Evolutionary conservation across 1,139 yeast species (phyloP).

Genomic region (Candida pseudoviswanathii): DNA sequence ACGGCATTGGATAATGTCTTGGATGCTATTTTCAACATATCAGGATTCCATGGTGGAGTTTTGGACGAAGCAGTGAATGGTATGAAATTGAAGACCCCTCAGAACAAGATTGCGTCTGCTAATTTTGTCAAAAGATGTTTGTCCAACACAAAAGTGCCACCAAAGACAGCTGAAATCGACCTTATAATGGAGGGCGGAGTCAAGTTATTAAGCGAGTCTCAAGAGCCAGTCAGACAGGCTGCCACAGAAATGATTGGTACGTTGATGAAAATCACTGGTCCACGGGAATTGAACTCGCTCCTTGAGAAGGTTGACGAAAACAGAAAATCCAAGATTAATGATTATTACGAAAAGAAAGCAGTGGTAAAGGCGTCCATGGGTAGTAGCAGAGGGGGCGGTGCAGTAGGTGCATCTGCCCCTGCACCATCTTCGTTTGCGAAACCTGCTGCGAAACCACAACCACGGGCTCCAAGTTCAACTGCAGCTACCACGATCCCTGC

Average conservation of each 20-base stretch:
- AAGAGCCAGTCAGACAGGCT: constrained; percentile 80
- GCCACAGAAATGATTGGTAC: constrained; percentile 83
- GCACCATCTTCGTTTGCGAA: constrained; percentile 13
- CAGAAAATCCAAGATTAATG: constrained; percentile 66
- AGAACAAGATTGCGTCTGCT: constrained; percentile 70
- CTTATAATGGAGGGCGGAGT: constrained; percentile 55
- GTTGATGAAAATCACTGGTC: constrained; percentile 80
- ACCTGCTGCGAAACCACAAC: constrained; percentile 13
- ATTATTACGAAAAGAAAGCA: constrained; percentile 53
- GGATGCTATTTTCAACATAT: constrained; percentile 58
- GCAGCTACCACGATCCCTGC: constrained; percentile 50
- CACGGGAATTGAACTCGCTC: constrained; percentile 59
- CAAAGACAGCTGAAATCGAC: constrained; percentile 57
- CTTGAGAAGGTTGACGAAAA: constrained; percentile 76
- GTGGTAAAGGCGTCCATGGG: constrained; percentile 46
- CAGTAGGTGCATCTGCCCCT: constrained; percentile 10
- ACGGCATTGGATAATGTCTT: constrained; percentile 69
- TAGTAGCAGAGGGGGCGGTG: not conserved
- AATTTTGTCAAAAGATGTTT: constrained; percentile 69
- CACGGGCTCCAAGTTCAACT: constrained; percentile 3
- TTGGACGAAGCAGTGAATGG: constrained; percentile 61
- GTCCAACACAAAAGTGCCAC: constrained; percentile 49
- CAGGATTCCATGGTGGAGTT: constrained; percentile 55
- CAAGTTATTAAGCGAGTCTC: constrained; percentile 75
- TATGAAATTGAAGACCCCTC: constrained; percentile 82